Evolutionary conservation across 495 filamentous ascomycete species (phyloP), one percentile per base, ranked within the genome.

Genomic region (Xylaria longipes): DNA sequence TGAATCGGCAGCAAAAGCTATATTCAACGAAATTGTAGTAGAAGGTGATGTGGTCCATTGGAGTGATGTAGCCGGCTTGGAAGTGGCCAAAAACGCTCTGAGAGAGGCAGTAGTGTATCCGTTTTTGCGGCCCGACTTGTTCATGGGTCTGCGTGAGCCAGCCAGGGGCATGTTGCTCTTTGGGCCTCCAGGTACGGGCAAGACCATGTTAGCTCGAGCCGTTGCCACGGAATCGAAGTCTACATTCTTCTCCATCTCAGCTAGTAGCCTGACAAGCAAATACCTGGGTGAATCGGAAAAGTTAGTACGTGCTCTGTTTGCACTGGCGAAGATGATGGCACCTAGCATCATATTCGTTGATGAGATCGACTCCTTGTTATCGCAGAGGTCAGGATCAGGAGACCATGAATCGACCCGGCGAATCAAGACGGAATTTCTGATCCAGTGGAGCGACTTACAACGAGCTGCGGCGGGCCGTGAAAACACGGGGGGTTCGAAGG

Each of bases 341-440:
- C 96, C 96, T 0, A 94, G 92, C 69, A 98, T 99, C 80, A 99
- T 99, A 74, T 99, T 99, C 73, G 95, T 99, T 7, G 96, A 99
- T 76, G 96, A 99, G 79, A 99, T 99, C 75, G 96, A 99, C 79
- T 98, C 96, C 1, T 82, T 99, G 6, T 86, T 99, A 1, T 97
- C 94, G 0, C 88, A 94, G 3, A 89, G 96, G 29, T 92, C 91
- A 9, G 94, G 94, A 0, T 89, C 88, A 3, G 90, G 94, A 7
- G 96, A 99, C 75, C 91, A 98, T 77, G 96, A 99, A 81, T 92
- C 97, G 6, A 97, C 94, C 9, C 87, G 95, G 48, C 87, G 97
- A 33, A 97, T 97, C 75, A 98, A 99, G 82, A 99, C 96, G 0
- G 96, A 99, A 76, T 99, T 99, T 70, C 80, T 99, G 65, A 97